Evolutionary conservation across 768 basidiomycete species (phyloP), one percentile per base, ranked within the genome.

Genomic region (Cantharellus cinnabarinus): DNA sequence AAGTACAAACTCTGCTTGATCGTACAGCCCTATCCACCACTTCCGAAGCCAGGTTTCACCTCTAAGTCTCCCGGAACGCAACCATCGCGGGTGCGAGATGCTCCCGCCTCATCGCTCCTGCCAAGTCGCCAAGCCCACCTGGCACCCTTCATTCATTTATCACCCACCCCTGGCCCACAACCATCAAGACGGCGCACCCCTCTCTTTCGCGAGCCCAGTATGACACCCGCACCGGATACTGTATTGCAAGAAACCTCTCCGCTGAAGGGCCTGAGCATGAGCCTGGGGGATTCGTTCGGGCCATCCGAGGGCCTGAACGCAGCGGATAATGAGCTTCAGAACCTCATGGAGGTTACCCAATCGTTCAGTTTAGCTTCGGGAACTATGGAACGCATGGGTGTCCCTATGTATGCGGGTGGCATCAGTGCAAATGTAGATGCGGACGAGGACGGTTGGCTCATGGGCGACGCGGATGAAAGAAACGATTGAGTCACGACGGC

Each of bases 1-100:
- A 82, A 80, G 0, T 77, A 79, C 58, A 87, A 83, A 67, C 75
- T 90, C 15, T 87, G 84, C 66, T 75, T 90, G 41, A 82, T 90
- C 34, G 80, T 89, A 14, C 88, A 90, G 67, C 89, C 88, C 14
- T 87, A 80, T 75, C 82, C 84, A 14, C 10, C 52, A 7, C 52
- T 54, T 10, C 52, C 52, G 7, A 10, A 37, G 7, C 10, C 35
- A 7, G 10, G 29, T 10, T 48, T 29, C 29, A 29, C 10, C 14
- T 37, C 52, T 10, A 54, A 10, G 35, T 37, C 10, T 7, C 7
- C 52, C 35, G 35, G 7, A 10, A 14, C 52, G 7, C 38, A 7
- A 37, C 52, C 38, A 10, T 37, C 35, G 35, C 44, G 44, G 44
- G 52, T 37, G 14, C 52, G 52, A 54, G 14, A 54, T 7, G 10